phyloP scores from a whole-genome alignment of 768 basidiomycete genomes.

The Boletus subcaerulescens region DNA sequence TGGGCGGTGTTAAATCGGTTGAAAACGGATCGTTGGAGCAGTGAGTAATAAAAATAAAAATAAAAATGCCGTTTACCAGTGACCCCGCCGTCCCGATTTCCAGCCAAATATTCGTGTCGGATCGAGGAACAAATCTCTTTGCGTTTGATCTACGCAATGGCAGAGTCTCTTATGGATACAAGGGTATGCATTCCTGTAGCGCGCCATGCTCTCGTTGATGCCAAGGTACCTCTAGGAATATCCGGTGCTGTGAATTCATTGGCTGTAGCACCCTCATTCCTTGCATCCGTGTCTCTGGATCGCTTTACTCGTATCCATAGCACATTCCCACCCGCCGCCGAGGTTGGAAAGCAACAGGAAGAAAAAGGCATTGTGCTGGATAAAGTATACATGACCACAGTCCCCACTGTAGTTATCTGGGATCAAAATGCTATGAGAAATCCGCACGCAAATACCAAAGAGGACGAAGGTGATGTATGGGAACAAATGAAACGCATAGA shows the following conservation, averaged over 20 bases:
- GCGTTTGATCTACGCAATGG: constrained; percentile 72
- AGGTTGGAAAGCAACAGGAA: constrained; percentile 49
- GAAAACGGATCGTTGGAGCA: constrained; percentile 60
- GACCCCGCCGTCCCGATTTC: background rate
- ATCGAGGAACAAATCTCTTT: constrained; percentile 60
- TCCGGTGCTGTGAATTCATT: constrained; percentile 69
- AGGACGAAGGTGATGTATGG: constrained; percentile 66
- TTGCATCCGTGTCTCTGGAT: constrained; percentile 67
- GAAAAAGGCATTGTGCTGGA: constrained; percentile 59
- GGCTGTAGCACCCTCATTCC: constrained; percentile 47
- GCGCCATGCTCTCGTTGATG: background rate
- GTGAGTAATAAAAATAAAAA: constrained; percentile 43
- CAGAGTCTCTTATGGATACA: constrained; percentile 59
- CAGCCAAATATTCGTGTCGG: constrained; percentile 71
- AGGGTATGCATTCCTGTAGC: constrained; percentile 40
- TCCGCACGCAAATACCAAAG: constrained; percentile 11
- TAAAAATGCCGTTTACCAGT: background rate
- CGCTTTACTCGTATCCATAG: constrained; percentile 71
- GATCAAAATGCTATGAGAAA: constrained; percentile 39
- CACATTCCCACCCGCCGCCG: constrained; percentile 48
- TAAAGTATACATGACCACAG: constrained; percentile 59
- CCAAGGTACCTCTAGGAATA: constrained; percentile 44
- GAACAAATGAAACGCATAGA: constrained; percentile 56
- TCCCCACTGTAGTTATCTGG: constrained; percentile 65
- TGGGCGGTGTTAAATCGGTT: constrained; percentile 57